A percentile compares a stretch with the other conserved stretches of the same genome.
These are phyloP conservation scores for Pseudogymnoascus sp. DNA, from an alignment of 2,329 filamentous ascomycete species.

Conservation along the genomic window DNA sequence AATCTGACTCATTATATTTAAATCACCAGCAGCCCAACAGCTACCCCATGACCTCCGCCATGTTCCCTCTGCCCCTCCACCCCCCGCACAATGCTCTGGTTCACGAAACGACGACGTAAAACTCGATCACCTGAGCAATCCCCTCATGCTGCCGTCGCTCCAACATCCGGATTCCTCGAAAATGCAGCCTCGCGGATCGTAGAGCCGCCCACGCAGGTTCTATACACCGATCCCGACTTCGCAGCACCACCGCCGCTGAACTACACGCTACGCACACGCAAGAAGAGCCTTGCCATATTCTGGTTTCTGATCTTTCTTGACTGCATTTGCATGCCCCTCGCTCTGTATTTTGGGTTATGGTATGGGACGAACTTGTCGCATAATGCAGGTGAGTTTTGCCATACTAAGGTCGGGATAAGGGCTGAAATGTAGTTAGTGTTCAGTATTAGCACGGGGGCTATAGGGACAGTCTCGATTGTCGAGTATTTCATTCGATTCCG, in stretches of 20 bases:
- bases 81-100: not conserved
- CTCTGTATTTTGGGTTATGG: conserved; percentile 52
- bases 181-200: conserved; percentile 3
- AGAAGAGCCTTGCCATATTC: conserved; percentile 48
- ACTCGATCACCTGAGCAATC: not conserved
- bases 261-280: conserved; percentile 29
- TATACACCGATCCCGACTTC: not conserved
- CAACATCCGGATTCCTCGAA: not conserved
- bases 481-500: conserved; percentile 38
- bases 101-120: not conserved
- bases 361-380: conserved; percentile 39
- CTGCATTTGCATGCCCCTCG: conserved; percentile 48
- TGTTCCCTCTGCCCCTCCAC: not conserved
- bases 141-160: not conserved
- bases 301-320: conserved; percentile 52
- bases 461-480: conserved; percentile 44
- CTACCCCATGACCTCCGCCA: not conserved
- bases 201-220: not conserved
- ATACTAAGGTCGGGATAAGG: too few species aligned
- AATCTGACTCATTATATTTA: not conserved
- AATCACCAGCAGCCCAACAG: not conserved
- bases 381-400: not conserved
- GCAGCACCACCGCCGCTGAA: not conserved
- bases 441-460: conserved; percentile 43
- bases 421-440: not conserved